Evolutionary conservation across 2,329 filamentous ascomycete species (phyloP).

Genomic region (Alternaria sp.): DNA sequence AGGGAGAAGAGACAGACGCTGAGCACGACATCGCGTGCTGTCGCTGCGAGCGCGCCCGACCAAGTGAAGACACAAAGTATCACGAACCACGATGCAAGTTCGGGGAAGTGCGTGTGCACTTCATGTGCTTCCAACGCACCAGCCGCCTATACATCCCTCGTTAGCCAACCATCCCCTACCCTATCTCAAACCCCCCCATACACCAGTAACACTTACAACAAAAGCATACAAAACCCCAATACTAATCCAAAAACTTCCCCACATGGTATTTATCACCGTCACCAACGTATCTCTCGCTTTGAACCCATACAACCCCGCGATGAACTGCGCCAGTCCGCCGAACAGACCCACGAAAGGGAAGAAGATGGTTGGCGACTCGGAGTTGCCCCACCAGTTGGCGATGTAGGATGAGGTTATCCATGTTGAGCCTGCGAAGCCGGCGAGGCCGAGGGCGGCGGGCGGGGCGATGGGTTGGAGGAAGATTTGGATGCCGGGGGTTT

Average conservation of each 20-base stretch:
- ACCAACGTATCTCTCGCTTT: neutral
- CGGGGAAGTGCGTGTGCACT: neutral
- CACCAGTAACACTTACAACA: neutral
- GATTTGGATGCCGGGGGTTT: constrained; percentile 1
- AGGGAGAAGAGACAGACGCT: neutral
- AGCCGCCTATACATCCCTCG: neutral
- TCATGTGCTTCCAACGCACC: neutral
- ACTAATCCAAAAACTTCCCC: neutral
- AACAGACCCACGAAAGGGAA: neutral
- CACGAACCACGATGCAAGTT: neutral
- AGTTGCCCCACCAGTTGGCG: neutral
- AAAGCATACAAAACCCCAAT: neutral
- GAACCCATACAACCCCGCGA: neutral
- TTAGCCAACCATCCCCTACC: neutral
- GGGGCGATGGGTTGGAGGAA: neutral
- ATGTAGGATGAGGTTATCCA: constrained; percentile 1
- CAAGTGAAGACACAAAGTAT: neutral
- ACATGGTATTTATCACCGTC: neutral
- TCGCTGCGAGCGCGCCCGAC: neutral
- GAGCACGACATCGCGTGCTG: neutral
- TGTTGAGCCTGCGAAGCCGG: neutral
- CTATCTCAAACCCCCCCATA: neutral
- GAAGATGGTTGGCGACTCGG: neutral
- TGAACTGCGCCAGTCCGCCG: neutral
- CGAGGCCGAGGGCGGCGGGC: neutral